phyloP scores from a whole-genome alignment of 129 eudicot species.

The Arctium lappa region DNA sequence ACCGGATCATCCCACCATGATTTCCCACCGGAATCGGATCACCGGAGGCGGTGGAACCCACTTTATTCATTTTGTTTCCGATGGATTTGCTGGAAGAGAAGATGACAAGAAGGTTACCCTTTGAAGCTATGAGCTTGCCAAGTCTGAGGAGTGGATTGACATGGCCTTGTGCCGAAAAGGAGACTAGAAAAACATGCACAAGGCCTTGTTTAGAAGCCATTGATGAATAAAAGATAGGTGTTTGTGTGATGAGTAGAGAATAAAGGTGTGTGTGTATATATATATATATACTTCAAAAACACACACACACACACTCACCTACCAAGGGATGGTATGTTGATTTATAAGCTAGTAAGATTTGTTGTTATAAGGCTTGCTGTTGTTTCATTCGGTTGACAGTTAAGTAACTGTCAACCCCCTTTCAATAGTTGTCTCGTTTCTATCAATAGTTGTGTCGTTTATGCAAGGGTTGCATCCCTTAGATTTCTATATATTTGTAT shows the following conservation, averaged over 20 bases:
- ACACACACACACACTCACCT: not conserved
- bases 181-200: constrained; percentile 16
- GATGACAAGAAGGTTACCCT: constrained; percentile 23
- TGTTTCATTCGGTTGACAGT: too few relatives aligned
- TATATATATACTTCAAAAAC: not conserved
- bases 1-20: constrained; percentile 16
- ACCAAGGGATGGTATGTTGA: too few relatives aligned
- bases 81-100: constrained; percentile 1
- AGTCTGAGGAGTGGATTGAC: constrained; percentile 21
- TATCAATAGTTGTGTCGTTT: too few relatives aligned
- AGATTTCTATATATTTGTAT: too few relatives aligned
- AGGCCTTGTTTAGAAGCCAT: constrained; percentile 13
- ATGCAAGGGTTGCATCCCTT: too few relatives aligned
- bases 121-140: constrained; percentile 22
- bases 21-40: constrained; percentile 14
- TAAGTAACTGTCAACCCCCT: too few relatives aligned
- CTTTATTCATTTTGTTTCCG: not conserved
- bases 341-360: too few relatives aligned
- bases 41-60: not conserved
- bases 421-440: too few relatives aligned
- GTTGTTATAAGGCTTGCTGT: too few relatives aligned
- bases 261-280: not conserved
- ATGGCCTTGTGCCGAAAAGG: constrained; percentile 27
- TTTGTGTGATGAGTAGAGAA: not conserved
- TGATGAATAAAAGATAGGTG: not conserved